Evolutionary conservation across 2,329 filamentous ascomycete species (phyloP).

Genomic region (Metarhizium album): DNA sequence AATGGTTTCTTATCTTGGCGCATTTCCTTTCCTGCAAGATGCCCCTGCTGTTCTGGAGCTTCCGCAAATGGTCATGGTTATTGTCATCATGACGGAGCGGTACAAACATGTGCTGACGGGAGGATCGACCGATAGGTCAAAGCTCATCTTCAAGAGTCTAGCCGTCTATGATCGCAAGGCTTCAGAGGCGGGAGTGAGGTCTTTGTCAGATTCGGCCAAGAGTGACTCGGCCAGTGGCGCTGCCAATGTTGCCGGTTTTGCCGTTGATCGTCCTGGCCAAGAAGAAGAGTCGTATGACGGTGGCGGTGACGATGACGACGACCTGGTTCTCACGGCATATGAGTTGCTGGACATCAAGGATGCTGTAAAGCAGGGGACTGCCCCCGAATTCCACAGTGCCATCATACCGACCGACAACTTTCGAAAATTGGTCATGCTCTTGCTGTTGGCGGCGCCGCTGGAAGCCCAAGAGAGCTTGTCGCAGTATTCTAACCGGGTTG

Average conservation of each 20-base stretch:
- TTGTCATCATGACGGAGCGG: conserved; percentile 61
- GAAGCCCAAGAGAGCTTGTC: conserved; percentile 55
- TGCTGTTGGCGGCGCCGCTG: conserved; percentile 56
- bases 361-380: conserved; percentile 43
- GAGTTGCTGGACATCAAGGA: conserved; percentile 56
- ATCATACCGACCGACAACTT: conserved; percentile 67
- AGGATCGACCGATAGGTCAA: conserved; percentile 45
- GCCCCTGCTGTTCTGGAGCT: conserved; percentile 60
- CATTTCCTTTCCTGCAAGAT: conserved; percentile 62
- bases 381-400: conserved; percentile 45
- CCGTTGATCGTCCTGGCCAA: conserved; percentile 32
- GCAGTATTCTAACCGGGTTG: conserved; percentile 44
- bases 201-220: neutral
- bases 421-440: conserved; percentile 56
- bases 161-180: conserved; percentile 58
- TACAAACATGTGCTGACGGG: conserved; percentile 52
- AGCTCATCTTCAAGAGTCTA: conserved; percentile 59
- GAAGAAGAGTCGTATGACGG: conserved; percentile 35
- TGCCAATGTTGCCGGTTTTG: conserved; percentile 28
- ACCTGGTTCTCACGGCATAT: conserved; percentile 57
- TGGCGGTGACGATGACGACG: conserved; percentile 36
- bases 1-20: conserved; percentile 59
- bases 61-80: conserved; percentile 60
- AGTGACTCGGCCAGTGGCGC: neutral
- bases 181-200: conserved; percentile 18